Percentiles rank a stretch among this genome's conserved stretches.
These are phyloP conservation scores for Claviceps sorghi DNA, from an alignment of 2,329 filamentous ascomycete genomes.

Conservation along the genomic window DNA sequence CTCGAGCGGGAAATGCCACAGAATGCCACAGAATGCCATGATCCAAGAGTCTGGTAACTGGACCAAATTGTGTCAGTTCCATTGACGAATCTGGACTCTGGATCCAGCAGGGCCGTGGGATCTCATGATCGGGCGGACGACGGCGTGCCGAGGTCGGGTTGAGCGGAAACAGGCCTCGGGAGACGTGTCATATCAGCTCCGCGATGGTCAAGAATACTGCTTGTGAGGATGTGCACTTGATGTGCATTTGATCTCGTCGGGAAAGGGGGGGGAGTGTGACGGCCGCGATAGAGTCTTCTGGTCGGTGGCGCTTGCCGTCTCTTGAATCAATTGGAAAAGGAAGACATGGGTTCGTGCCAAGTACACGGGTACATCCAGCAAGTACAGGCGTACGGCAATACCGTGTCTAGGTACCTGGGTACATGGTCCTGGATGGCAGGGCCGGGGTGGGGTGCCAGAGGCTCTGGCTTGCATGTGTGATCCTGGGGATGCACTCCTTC, in stretches of 20 bases:
- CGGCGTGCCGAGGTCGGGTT: conserved; percentile 9
- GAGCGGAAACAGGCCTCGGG: conserved; percentile 10
- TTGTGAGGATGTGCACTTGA: conserved; percentile 7
- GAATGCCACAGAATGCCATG: conserved; percentile 1
- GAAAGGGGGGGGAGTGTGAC: background rate
- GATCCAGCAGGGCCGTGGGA: conserved; percentile 4
- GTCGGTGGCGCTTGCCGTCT: conserved; percentile 5
- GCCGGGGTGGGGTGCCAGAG: background rate
- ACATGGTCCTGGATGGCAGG: background rate
- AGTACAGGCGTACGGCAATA: background rate
- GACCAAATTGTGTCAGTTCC: conserved; percentile 7
- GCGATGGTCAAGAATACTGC: conserved; percentile 13
- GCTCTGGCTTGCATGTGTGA: background rate
- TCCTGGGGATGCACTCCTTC: background rate
- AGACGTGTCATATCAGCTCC: conserved; percentile 23
- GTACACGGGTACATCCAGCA: background rate
- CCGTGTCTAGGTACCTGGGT: no score
- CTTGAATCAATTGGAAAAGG: background rate
- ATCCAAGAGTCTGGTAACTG: conserved; percentile 10
- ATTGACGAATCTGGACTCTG: conserved; percentile 8
- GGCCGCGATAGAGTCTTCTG: background rate
- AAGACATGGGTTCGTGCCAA: background rate
- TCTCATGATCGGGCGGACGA: conserved; percentile 15
- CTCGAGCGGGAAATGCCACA: conserved; percentile 7
- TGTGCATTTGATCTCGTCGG: background rate